Conservation (phyloP, 2,329 filamentous ascomycete genomes). For the Chaetomiaceae sp. region DNA sequence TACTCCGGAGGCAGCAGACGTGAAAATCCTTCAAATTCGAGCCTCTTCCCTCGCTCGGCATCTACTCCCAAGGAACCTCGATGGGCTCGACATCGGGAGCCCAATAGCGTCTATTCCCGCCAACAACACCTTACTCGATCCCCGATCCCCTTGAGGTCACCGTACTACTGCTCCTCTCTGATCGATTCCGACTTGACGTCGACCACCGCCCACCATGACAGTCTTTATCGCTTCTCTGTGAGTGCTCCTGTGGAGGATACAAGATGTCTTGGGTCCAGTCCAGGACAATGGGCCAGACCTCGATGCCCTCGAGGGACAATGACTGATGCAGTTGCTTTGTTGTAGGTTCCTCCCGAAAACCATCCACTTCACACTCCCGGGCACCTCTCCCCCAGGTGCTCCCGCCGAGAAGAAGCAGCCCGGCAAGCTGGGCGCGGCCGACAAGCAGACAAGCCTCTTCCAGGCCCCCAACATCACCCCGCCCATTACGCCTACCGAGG, state of each 20-base stretch:
- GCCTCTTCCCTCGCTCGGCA: neutral
- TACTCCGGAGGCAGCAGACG: neutral
- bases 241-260: slow-evolving; percentile 15
- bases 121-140: neutral
- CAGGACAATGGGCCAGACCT: no score
- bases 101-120: slow-evolving; percentile 10
- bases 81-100: slow-evolving; percentile 13
- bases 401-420: slow-evolving; percentile 30
- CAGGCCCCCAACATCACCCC: slow-evolving; percentile 44
- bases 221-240: slow-evolving; percentile 47
- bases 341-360: slow-evolving; percentile 86
- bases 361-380: slow-evolving; percentile 73
- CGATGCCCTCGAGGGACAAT: neutral
- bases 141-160: neutral
- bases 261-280: no score
- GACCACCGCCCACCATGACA: slow-evolving; percentile 39
- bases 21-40: neutral
- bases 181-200: neutral
- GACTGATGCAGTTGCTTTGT: neutral
- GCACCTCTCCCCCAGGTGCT: slow-evolving; percentile 41
- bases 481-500: slow-evolving; percentile 52
- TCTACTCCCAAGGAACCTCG: neutral
- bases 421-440: slow-evolving; percentile 20
- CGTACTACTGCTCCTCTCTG: neutral
- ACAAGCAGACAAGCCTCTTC: slow-evolving; percentile 51